Conservation (phyloP, 1,284 basidiomycete species). For the Ustilago crameri region DNA sequence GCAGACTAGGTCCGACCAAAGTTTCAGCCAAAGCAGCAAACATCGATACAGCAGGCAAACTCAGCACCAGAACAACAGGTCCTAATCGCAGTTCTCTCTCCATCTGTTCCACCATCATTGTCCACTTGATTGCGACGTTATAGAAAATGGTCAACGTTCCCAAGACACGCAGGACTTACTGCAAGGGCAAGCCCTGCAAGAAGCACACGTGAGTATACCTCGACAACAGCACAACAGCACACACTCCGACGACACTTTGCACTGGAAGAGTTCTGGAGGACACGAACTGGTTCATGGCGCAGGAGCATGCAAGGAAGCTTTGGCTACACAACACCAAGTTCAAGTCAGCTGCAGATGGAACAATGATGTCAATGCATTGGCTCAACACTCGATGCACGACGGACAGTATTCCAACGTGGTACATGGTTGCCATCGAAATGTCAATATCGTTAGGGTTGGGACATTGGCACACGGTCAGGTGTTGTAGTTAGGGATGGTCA, state of each 20-base stretch:
- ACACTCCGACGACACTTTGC: neutral
- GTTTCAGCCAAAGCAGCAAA: neutral
- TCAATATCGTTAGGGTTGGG: too few relatives aligned
- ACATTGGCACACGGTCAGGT: too few relatives aligned
- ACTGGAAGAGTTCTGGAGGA: too few relatives aligned
- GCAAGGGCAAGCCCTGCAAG: slow-evolving; percentile 98
- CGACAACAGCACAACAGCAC: slow-evolving; percentile 9
- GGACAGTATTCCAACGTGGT: too few relatives aligned
- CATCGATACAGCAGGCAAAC: neutral
- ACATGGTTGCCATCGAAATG: too few relatives aligned
- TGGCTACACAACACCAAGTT: too few relatives aligned
- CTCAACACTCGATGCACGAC: too few relatives aligned
- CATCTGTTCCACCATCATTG: slow-evolving; percentile 9
- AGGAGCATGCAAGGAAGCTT: too few relatives aligned
- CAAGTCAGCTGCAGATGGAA: too few relatives aligned
- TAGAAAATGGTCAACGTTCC: slow-evolving; percentile 69
- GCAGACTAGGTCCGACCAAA: neutral
- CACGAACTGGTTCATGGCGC: too few relatives aligned
- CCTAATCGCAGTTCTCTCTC: slow-evolving; percentile 10
- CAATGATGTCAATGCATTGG: too few relatives aligned
- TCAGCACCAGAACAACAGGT: slow-evolving; percentile 4
- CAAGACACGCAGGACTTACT: slow-evolving; percentile 76
- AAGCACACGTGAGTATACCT: slow-evolving; percentile 87
- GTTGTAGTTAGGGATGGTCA: too few relatives aligned
- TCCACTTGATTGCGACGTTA: neutral